These are phyloP conservation scores for Vaccinium myrtillus DNA, from an alignment of 148 eudicot genomes.

Conservation along the genomic window DNA sequence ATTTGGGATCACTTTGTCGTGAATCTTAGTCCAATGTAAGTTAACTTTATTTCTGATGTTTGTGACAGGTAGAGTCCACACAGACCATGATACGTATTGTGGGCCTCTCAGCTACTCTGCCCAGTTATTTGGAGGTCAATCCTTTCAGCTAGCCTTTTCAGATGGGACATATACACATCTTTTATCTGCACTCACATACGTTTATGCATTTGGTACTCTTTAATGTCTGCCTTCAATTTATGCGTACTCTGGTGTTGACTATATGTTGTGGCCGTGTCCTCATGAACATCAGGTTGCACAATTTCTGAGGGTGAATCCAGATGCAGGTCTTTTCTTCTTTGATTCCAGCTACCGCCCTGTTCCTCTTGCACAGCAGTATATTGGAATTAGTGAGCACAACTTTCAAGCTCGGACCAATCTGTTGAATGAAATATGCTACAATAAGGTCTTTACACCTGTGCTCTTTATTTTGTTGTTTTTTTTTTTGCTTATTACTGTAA, in stretches of 20 bases:
- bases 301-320: slow-evolving; percentile 94
- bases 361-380: slow-evolving; percentile 95
- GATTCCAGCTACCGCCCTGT: slow-evolving; percentile 99
- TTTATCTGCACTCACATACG: neutral
- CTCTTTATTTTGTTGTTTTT: neutral
- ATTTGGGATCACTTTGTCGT: neutral
- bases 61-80: slow-evolving; percentile 82
- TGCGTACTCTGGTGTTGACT: neutral
- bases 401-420: slow-evolving; percentile 76
- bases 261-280: neutral
- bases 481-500: neutral
- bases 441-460: slow-evolving; percentile 51
- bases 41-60: slow-evolving; percentile 5
- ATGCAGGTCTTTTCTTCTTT: slow-evolving; percentile 88
- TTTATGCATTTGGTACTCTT: neutral
- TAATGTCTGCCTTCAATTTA: neutral
- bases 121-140: slow-evolving; percentile 89
- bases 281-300: slow-evolving; percentile 67
- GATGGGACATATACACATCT: neutral
- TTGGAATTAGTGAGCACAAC: slow-evolving; percentile 87
- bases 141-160: slow-evolving; percentile 14
- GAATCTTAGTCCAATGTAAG: neutral
- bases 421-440: slow-evolving; percentile 80
- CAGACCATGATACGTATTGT: slow-evolving; percentile 99
- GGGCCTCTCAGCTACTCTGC: slow-evolving; percentile 97